Evolutionary conservation across 176 grass and related monocot genomes (phyloP), one percentile per base, ranked within the genome.

Genomic region (barley (Hordeum vulgare)): DNA sequence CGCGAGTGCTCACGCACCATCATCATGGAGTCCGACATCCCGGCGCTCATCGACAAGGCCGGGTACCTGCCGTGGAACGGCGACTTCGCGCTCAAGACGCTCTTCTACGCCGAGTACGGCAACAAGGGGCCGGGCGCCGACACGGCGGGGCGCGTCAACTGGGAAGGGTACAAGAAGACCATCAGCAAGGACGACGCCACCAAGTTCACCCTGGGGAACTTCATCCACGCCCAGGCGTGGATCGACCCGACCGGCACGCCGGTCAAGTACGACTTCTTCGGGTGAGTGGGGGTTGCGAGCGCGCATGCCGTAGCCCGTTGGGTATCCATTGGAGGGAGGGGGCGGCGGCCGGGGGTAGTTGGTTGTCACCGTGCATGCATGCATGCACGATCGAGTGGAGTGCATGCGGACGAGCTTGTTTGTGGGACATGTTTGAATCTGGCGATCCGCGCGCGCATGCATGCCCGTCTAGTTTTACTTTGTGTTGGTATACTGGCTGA

Each of bases 51-150:
- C 82, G 84, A 90, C 75, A 88, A 83, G 71, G 89, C 85, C 0
- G 95, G 92, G 3, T 98, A 94, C 89, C 31, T 95, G 80, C 95
- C 90, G 9, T 95, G 92, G 95, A 65, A 80, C 8, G 95, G 95
- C 20, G 90, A 95, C 61, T 91, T 93, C 54, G 92, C 15, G 26
- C 84, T 98, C 74, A 91, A 95, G 57, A 95, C 92, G 71, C 75
- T 91, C 20, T 93, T 40, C 68, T 98, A 95, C 82, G 82, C 54
- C 51, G 92, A 98, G 84, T 98, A 86, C 79, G 90, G 17, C 54
- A 95, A 98, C 86, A 90, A 34, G 7, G 95, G 95, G 7, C 77
- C 89, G 9, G 87, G 86, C 3, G 88, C 92, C 60, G 71, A 15
- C 82, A 90, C 73, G 18, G 12, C 80, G 0, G 93, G 80, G 0